Conservation (phyloP, 129 eudicot genomes). For the Saussurea involucrata region DNA sequence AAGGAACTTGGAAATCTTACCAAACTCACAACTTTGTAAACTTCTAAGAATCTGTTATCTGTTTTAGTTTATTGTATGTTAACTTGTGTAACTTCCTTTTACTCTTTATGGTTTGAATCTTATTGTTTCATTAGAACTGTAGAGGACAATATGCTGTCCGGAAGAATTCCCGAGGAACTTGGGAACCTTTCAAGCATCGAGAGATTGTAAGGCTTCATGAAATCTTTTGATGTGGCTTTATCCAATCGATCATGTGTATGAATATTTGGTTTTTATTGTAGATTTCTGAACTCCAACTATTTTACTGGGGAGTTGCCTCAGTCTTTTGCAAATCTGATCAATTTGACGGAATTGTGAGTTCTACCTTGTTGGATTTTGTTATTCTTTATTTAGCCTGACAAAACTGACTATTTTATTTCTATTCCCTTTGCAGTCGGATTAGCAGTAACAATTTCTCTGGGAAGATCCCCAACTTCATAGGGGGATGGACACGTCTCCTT, state of each 20-base stretch:
- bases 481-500: constrained; percentile 36
- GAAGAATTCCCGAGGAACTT: constrained; percentile 51
- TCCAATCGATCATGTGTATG: background rate
- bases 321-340: constrained; percentile 52
- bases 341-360: constrained; percentile 66
- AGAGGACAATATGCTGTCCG: constrained; percentile 60
- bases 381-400: background rate
- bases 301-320: constrained; percentile 67
- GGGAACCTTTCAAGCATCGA: constrained; percentile 48
- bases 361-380: background rate
- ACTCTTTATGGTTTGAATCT: background rate
- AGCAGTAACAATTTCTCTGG: constrained; percentile 15
- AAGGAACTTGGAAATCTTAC: constrained; percentile 57
- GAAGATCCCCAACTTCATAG: constrained; percentile 46
- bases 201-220: constrained; percentile 42
- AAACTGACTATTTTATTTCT: background rate
- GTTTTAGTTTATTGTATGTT: background rate
- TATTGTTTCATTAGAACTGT: constrained; percentile 30
- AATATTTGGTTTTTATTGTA: constrained; percentile 15
- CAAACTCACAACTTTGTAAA: constrained; percentile 54
- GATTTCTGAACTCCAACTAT: constrained; percentile 53
- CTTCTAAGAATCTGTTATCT: background rate
- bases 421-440: constrained; percentile 35
- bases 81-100: background rate
- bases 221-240: background rate